These are phyloP conservation scores for Inga leiocalycina DNA, from an alignment of 306 rosid species.

Conservation along the genomic window DNA sequence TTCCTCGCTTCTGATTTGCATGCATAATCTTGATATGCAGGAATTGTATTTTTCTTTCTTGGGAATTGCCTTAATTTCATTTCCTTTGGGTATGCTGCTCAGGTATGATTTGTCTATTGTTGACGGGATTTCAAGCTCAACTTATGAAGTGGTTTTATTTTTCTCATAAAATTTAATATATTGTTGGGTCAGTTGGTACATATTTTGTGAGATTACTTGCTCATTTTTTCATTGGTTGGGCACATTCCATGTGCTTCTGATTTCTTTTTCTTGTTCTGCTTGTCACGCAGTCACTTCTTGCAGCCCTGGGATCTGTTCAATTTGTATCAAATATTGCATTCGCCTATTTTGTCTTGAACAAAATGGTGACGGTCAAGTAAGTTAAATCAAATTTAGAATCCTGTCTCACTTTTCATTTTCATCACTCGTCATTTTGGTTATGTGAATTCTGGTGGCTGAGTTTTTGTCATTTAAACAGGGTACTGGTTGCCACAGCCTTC, in stretches of 20 bases:
- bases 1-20: conserved; percentile 26
- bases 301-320: conserved; percentile 97
- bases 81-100: conserved; percentile 99
- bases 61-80: conserved; percentile 94
- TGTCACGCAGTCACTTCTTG: conserved; percentile 87
- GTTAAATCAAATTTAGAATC: conserved; percentile 46
- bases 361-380: conserved; percentile 93
- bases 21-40: conserved; percentile 49
- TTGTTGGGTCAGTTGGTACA: conserved; percentile 3
- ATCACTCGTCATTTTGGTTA: neutral
- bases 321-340: conserved; percentile 96
- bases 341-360: conserved; percentile 92
- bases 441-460: conserved; percentile 19
- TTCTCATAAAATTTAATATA: conserved; percentile 12
- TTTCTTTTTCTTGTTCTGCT: conserved; percentile 12
- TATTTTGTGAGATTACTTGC: neutral
- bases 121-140: conserved; percentile 5
- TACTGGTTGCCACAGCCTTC: conserved; percentile 92
- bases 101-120: conserved; percentile 53
- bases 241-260: conserved; percentile 19
- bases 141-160: conserved; percentile 16
- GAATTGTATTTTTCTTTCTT: conserved; percentile 78
- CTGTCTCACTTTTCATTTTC: conserved; percentile 19
- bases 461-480: conserved; percentile 56
- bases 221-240: conserved; percentile 5